These are phyloP conservation scores for Silene latifolia DNA, from an alignment of 148 eudicot species.

Conservation along the genomic window DNA sequence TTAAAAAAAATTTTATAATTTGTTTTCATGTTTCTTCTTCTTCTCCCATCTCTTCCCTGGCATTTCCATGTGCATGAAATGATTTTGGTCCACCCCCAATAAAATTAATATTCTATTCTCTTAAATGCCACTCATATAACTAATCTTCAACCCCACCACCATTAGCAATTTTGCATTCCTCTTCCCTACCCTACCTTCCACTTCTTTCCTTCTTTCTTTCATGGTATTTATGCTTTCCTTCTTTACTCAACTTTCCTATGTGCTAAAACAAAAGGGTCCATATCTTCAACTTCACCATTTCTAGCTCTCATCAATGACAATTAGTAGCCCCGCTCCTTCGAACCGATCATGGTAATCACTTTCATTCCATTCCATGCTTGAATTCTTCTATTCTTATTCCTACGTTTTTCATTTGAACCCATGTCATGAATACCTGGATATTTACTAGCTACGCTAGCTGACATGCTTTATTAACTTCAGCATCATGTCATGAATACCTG, in stretches of 20 bases:
- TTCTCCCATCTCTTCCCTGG: conserved; percentile 34
- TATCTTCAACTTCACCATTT: neutral
- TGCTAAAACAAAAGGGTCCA: conserved; percentile 6
- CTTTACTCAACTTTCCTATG: conserved; percentile 4
- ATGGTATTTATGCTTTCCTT: conserved; percentile 26
- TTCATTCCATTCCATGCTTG: neutral
- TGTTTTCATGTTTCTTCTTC: neutral
- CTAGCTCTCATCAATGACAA: conserved; percentile 12
- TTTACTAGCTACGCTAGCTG: too few species aligned
- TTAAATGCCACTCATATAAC: conserved; percentile 27
- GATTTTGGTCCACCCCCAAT: conserved; percentile 49
- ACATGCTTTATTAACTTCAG: too few species aligned
- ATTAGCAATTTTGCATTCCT: neutral
- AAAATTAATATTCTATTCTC: conserved; percentile 38
- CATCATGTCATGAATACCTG: too few species aligned
- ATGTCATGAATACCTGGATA: too few species aligned
- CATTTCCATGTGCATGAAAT: conserved; percentile 79
- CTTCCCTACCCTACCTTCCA: conserved; percentile 11
- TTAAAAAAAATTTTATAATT: too few species aligned
- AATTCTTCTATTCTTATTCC: too few species aligned
- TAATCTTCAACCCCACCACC: conserved; percentile 29
- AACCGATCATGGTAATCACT: conserved; percentile 40
- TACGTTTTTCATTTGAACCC: too few species aligned
- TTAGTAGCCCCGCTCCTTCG: conserved; percentile 55
- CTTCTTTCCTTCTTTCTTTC: neutral